Evolutionary conservation across 1,139 yeast species (phyloP), one percentile per base, ranked within the genome.

Genomic region (Blastobotrys illinoisensis): DNA sequence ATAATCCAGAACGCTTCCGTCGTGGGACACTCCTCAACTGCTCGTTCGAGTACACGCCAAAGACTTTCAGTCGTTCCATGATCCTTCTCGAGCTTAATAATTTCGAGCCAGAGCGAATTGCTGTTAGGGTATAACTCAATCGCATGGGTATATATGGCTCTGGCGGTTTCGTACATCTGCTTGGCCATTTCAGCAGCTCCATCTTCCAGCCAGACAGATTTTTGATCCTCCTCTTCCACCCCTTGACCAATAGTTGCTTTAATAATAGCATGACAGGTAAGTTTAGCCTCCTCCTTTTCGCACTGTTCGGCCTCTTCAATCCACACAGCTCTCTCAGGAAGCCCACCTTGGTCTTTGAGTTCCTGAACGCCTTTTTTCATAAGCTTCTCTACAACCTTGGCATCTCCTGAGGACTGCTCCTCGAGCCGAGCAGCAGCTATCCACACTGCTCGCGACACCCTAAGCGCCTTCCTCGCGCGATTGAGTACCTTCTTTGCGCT

Each of bases 361-460:
- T 81, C 80, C 44, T 75, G 70, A 19, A 82, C 71, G 5, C 87
- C 91, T 58, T 80, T 80, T 7, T 68, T 71, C 51, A 88, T 65
- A 47, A 85, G 63, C 55, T 71, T 74, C 5, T 48, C 52, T 21
- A 83, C 72, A 57, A 77, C 78, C 1, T 78, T 62, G 54, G 77
- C 77, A 21, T 73, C 71, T 6, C 68, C 72, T 1, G 76, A 69
- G 0, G 67, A 66, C 52, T 79, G 74, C 64, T 88, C 96, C 68
- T 89, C 96, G 14, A 89, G 67, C 57, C 83, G 79, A 1, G 83
- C 79, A 1, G 90, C 91, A 0, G 85, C 76, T 1, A 88, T 71
- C 95, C 96, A 88, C 1, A 89, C 76, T 24, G 77, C 75, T 48
- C 76, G 71, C n/a, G 82, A 78, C 3, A 76, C 72, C 4, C 79